Evolutionary conservation across 345 rosid genomes (phyloP), one percentile per base, ranked within the genome.

Genomic region (Raphanus raphanistrum): DNA sequence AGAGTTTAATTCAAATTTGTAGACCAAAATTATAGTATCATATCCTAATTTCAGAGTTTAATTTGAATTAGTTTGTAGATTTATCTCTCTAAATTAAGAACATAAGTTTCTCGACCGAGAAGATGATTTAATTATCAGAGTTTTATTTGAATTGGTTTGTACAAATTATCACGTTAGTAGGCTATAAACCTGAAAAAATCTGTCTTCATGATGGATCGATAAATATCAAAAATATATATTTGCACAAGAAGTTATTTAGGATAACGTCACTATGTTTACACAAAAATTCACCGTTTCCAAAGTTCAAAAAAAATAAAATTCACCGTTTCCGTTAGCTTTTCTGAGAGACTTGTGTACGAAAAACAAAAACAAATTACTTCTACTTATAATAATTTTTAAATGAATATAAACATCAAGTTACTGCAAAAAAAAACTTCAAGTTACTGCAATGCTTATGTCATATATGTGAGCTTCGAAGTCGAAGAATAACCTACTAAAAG

Each of bases 391-490:
- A 13, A 17, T 77, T 38, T 57, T 43, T 71, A 58, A n/a, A 43
- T 62, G 68, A 78, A 21, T 72, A 72, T 25, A 65, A 36, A 65
- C 50, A 65, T 36, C 12, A 70, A 52, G 65, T 43, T 66, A 54
- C 43, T 25, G 71, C 61, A 62, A 6, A n/a, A n/a, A n/a, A n/a
- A 65, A 36, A 65, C 50, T 57, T 36, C 12, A 70, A 52, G 65
- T 43, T 66, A 54, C 43, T 25, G 71, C 61, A 62, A 6, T 71
- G 71, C 48, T 64, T 71, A 58, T 71, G 68, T 78, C 72, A 72
- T 58, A 60, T 59, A 31, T 58, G 55, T 65, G 67, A 43, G 61
- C 41, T 72, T 41, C 66, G 61, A 77, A 38, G 72, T 71, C 64
- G 52, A 66, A 65, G 72, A 66, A 72, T 59, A 21, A 45, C 41